Evolutionary conservation across 805 yeast genomes (phyloP).

Genomic region (Myxozyma neglecta): DNA sequence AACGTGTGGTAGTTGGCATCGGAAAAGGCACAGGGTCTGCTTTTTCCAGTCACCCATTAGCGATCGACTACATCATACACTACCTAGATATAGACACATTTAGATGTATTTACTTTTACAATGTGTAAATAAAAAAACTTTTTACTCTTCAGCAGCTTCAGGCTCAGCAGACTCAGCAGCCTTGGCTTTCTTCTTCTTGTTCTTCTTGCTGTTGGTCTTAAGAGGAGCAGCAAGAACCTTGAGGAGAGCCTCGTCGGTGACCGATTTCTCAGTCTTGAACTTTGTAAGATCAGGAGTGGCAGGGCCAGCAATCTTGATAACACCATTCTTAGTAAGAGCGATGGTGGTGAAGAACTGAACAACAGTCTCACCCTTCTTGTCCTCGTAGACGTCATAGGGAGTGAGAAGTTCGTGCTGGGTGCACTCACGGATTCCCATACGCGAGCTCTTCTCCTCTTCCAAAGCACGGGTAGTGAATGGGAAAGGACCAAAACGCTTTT

Average conservation of each 20-base stretch:
- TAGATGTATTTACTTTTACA: too few species aligned
- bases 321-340: constrained; percentile 71
- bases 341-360: constrained; percentile 76
- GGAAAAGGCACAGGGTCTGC: too few species aligned
- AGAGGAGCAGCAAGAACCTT: constrained; percentile 53
- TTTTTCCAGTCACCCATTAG: too few species aligned
- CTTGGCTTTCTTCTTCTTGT: constrained; percentile 41
- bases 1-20: too few species aligned
- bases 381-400: constrained; percentile 68
- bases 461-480: constrained; percentile 68
- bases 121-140: too few species aligned
- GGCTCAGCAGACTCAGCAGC: constrained; percentile 23
- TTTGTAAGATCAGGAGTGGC: constrained; percentile 48
- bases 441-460: constrained; percentile 67
- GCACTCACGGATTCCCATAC: constrained; percentile 74
- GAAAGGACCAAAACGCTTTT: constrained; percentile 63
- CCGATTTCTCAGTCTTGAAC: constrained; percentile 57
- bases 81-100: too few species aligned
- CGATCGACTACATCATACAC: too few species aligned
- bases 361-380: constrained; percentile 63
- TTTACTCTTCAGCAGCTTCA: constrained; percentile 16
- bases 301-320: constrained; percentile 63
- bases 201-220: constrained; percentile 51
- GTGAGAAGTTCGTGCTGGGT: constrained; percentile 62
- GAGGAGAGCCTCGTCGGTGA: constrained; percentile 52